phyloP scores from a whole-genome alignment of 2,329 filamentous ascomycete genomes.

The Polytolypa hystricis region DNA sequence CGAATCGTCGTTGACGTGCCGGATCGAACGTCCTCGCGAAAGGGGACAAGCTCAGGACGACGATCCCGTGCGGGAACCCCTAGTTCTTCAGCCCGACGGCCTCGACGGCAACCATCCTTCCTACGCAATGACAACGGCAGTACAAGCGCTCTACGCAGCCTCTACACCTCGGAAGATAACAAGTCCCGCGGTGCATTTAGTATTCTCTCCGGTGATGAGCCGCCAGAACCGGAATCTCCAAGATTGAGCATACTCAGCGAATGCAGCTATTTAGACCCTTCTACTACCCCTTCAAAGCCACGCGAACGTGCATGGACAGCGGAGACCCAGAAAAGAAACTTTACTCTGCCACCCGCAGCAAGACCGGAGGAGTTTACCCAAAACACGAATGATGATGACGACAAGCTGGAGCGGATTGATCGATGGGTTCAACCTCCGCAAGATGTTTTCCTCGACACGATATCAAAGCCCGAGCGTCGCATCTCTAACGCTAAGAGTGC shows the following conservation, averaged over 20 bases:
- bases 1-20: slow-evolving; percentile 24
- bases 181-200: slow-evolving; percentile 20
- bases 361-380: not conserved
- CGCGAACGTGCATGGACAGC: slow-evolving; percentile 6
- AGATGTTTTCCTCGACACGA: slow-evolving; percentile 12
- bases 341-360: slow-evolving; percentile 5
- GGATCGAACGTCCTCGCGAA: slow-evolving; percentile 28
- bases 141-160: slow-evolving; percentile 29
- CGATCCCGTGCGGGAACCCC: slow-evolving; percentile 10
- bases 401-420: slow-evolving; percentile 19
- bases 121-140: slow-evolving; percentile 25
- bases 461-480: slow-evolving; percentile 12
- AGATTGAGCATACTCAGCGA: slow-evolving; percentile 35
- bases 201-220: slow-evolving; percentile 25
- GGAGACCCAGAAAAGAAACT: slow-evolving; percentile 12
- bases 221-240: slow-evolving; percentile 26
- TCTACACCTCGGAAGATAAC: slow-evolving; percentile 24
- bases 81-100: slow-evolving; percentile 19
- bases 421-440: slow-evolving; percentile 22
- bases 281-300: slow-evolving; percentile 16
- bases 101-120: slow-evolving; percentile 26
- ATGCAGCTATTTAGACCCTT: slow-evolving; percentile 31
- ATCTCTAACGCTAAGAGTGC: slow-evolving; percentile 2
- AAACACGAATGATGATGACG: slow-evolving; percentile 9
- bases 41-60: slow-evolving; percentile 15